Base-by-base conservation (phyloP, 2,329 filamentous ascomycete species). In the Alternaria triticimaculans region DNA sequence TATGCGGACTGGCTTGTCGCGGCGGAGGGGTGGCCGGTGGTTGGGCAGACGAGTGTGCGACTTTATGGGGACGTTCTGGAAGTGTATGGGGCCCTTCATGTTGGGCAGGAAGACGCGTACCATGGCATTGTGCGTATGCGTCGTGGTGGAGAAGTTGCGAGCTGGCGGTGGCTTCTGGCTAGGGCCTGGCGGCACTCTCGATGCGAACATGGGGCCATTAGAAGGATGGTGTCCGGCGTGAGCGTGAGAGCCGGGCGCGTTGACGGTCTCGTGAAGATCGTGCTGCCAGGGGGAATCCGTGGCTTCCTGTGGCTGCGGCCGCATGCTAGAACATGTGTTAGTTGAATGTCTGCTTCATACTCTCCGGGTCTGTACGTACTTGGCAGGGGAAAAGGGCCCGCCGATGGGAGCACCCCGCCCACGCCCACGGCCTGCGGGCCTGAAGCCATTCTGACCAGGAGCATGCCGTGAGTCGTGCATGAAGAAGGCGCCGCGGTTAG, bases 1-100 rank as follows among this genome's bases (percentile, higher is more conserved):
- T 70, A 99, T 93, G 55, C 96, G 91, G 44, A 98, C 96, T 8
- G 96, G 96, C 79, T 98, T 99, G 83, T 99, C 96, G 72, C 96
- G 90, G 66, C 96, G 92, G 53, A 99, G 87, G 55, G 96, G 96
- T 20, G 96, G 96, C 21, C 96, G 90, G 80, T 98, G 96, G 77
- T 98, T 93, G 20, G 96, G 96, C 53, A 99, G 87, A 72, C 95
- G 94, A 44, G 94, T 97, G 81, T 99, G 95, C 75, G 96, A 92
- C 79, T 93, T 96, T 69, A 96, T 89, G 50, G 92, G 88, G 67
- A 97, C 88, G 65, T 90, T 90, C 28, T 92, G 85, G 77, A 95
- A 93, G 45, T 88, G 82, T 49, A 91, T 87, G 6, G 93, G 87
- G 28, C 87, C 86, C 71, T 89, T 87, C 88, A 96, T 92, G 21